phyloP scores from a whole-genome alignment of 192 early-diverging fungal genomes.

The Backusella mclennaniae region DNA sequence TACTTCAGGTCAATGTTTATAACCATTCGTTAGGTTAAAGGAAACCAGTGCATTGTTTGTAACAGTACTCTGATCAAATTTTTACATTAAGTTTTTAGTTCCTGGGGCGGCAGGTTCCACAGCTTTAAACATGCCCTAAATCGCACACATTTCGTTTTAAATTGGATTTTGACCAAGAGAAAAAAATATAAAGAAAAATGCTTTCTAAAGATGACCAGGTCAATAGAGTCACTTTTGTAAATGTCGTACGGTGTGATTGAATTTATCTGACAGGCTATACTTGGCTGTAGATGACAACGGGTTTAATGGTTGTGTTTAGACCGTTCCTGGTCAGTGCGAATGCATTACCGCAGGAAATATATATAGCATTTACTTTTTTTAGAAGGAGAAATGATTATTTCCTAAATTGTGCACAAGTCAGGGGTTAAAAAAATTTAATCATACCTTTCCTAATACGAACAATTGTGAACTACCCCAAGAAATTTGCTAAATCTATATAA shows the following conservation, averaged over 20 bases:
- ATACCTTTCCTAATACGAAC: not conserved
- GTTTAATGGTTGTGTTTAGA: not conserved
- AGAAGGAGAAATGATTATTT: not conserved
- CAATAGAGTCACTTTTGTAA: not conserved
- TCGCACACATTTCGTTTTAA: not conserved
- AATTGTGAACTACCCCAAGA: not conserved
- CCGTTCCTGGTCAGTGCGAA: not conserved
- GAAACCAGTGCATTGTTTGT: not conserved
- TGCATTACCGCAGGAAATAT: not conserved
- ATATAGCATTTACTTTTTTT: not conserved
- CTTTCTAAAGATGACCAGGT: not conserved
- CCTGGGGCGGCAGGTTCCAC: constrained; percentile 1
- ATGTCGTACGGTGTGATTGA: not conserved
- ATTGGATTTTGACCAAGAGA: not conserved
- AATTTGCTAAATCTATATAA: not conserved
- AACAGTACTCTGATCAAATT: constrained; percentile 2
- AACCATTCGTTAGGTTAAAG: not conserved
- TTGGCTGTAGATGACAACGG: not conserved
- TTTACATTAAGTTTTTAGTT: not conserved
- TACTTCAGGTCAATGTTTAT: not conserved
- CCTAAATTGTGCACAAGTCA: not conserved
- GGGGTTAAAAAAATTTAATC: not conserved
- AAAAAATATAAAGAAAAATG: not conserved
- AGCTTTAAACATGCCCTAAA: not conserved
- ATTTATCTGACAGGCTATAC: not conserved